Percentiles rank a stretch among this genome's conserved stretches.
Evolutionary conservation across 768 basidiomycete species (phyloP).

Genomic region (Naganishia kalamii): DNA sequence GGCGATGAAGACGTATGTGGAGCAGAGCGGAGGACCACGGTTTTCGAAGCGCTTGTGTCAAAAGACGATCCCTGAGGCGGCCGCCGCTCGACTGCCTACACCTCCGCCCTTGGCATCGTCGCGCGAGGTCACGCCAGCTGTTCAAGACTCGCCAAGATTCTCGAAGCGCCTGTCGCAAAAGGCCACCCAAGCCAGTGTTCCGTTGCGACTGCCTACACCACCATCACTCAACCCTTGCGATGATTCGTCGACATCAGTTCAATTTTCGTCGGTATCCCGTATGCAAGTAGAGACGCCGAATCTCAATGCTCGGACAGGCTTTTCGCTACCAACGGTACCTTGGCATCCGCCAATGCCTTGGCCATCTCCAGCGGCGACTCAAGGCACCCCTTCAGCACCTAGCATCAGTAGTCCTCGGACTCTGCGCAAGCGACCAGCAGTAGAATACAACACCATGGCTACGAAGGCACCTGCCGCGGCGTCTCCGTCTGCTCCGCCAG

Average conservation of each 20-base stretch:
- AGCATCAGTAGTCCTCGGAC: neutral
- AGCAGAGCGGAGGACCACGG: neutral
- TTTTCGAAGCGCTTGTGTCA: neutral
- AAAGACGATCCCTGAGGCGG: too few relatives aligned
- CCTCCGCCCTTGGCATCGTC: too few relatives aligned
- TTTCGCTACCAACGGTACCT: neutral
- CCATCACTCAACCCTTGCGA: neutral
- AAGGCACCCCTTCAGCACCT: neutral
- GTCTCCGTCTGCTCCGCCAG: neutral
- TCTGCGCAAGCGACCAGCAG: neutral
- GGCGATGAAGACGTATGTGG: neutral
- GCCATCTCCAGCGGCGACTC: too few relatives aligned
- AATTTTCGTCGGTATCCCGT: neutral
- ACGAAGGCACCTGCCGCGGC: neutral
- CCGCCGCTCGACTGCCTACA: too few relatives aligned
- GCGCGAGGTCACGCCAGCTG: too few relatives aligned
- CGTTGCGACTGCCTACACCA: neutral
- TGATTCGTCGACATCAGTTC: neutral
- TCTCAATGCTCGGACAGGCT: neutral
- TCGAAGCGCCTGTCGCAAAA: neutral
- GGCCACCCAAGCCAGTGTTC: neutral
- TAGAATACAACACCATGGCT: neutral
- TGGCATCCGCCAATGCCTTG: neutral
- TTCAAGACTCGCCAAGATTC: too few relatives aligned
- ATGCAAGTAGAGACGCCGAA: neutral